These are phyloP conservation scores for Triangularia verruculosa DNA, from an alignment of 2,329 filamentous ascomycete species.

Conservation along the genomic window DNA sequence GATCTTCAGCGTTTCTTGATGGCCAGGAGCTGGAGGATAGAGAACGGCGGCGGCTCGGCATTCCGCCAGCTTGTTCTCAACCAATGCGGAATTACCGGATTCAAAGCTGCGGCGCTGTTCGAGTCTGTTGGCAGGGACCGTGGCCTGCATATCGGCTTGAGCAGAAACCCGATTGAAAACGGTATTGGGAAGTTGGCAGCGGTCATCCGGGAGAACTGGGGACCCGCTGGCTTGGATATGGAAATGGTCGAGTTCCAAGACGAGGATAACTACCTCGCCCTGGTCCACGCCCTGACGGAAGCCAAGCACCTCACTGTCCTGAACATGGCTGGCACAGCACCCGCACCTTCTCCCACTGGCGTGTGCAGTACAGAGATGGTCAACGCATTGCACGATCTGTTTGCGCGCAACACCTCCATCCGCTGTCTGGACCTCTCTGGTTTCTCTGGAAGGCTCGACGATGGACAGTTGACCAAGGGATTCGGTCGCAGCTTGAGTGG, in stretches of 20 bases:
- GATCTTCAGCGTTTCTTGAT: slow-evolving; percentile 46
- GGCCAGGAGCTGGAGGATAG: slow-evolving; percentile 16
- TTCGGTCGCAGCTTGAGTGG: slow-evolving; percentile 47
- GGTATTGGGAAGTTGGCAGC: slow-evolving; percentile 50
- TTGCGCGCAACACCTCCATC: slow-evolving; percentile 49
- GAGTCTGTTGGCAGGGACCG: slow-evolving; percentile 47
- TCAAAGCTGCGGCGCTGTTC: slow-evolving; percentile 49
- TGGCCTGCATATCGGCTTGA: slow-evolving; percentile 48
- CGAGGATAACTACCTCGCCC: slow-evolving; percentile 50
- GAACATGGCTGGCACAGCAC: slow-evolving; percentile 54
- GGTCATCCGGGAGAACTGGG: slow-evolving; percentile 46
- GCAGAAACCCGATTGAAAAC: slow-evolving; percentile 51
- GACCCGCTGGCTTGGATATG: slow-evolving; percentile 49
- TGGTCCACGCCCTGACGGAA: slow-evolving; percentile 49
- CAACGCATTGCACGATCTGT: slow-evolving; percentile 48
- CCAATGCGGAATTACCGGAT: slow-evolving; percentile 51
- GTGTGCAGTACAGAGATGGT: slow-evolving; percentile 45
- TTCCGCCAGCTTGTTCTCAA: slow-evolving; percentile 48
- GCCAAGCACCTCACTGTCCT: slow-evolving; percentile 51
- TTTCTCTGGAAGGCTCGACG: slow-evolving; percentile 56
- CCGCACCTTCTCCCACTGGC: slow-evolving; percentile 35
- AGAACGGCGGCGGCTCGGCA: slow-evolving; percentile 32
- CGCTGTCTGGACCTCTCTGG: slow-evolving; percentile 56
- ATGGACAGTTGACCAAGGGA: slow-evolving; percentile 52
- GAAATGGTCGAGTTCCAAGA: slow-evolving; percentile 57